Evolutionary conservation across 306 rosid genomes (phyloP).

Genomic region (Cucurbita maxima): DNA sequence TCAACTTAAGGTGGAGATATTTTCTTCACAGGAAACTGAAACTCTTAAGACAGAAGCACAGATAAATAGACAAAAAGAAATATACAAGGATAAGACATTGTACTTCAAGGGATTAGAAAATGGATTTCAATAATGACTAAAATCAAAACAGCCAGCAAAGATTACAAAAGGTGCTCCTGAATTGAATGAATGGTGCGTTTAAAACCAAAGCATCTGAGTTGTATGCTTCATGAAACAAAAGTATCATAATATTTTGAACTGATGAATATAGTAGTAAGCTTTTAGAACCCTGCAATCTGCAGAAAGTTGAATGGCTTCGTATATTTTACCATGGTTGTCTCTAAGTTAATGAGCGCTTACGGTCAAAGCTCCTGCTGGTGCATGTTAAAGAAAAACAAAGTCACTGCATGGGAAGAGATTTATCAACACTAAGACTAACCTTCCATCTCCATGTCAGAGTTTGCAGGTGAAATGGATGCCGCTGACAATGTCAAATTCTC

Average conservation of each 20-base stretch:
- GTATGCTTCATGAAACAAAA: not conserved
- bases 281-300: not conserved
- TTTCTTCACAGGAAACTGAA: not conserved
- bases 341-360: not conserved
- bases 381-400: not conserved
- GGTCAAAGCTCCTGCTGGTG: not conserved
- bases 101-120: not conserved
- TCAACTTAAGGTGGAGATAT: not conserved
- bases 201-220: not conserved
- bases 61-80: not conserved
- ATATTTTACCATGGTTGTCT: not conserved
- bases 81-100: not conserved
- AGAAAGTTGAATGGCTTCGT: not conserved
- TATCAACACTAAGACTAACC: constrained; percentile 34
- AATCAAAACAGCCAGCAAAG: not conserved
- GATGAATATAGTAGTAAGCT: not conserved
- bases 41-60: not conserved
- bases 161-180: not conserved
- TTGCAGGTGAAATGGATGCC: constrained; percentile 25
- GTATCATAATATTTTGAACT: not conserved
- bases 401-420: not conserved
- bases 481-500: constrained; percentile 18
- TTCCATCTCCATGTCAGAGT: constrained; percentile 99
- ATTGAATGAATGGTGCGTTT: not conserved
- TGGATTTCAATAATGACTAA: not conserved